Conservation (phyloP, 164 flowering plant species). For the Vitis rotundifolia region DNA sequence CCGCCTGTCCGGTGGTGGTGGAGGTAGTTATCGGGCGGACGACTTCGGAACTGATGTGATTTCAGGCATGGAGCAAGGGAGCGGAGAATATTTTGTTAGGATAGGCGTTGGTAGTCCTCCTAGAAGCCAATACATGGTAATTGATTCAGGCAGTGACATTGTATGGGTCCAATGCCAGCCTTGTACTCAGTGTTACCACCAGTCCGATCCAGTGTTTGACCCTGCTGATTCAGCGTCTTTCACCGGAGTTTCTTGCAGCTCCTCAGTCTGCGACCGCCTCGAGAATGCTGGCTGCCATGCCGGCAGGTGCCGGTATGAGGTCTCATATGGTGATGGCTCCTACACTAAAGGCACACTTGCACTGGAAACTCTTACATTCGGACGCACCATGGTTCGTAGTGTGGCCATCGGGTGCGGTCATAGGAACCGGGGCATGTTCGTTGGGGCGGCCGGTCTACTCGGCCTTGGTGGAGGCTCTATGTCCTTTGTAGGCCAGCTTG, state of each 20-base stretch:
- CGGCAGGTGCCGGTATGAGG: constrained; percentile 80
- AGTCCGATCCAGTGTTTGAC: constrained; percentile 84
- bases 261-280: constrained; percentile 47
- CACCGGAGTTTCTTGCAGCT: constrained; percentile 63
- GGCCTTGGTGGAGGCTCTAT: constrained; percentile 87
- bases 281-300: constrained; percentile 53
- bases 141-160: constrained; percentile 89
- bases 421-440: constrained; percentile 76
- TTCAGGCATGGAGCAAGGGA: constrained; percentile 92
- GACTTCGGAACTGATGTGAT: constrained; percentile 83
- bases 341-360: constrained; percentile 66
- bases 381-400: constrained; percentile 43
- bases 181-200: constrained; percentile 71
- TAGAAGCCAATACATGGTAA: constrained; percentile 70
- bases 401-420: constrained; percentile 97
- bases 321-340: constrained; percentile 67
- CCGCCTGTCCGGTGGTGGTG: constrained; percentile 29
- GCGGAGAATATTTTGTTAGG: constrained; percentile 86
- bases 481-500: constrained; percentile 83
- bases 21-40: constrained; percentile 23
- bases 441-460: constrained; percentile 85
- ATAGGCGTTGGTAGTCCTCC: constrained; percentile 93
- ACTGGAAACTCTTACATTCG: constrained; percentile 58
- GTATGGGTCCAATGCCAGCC: constrained; percentile 95
- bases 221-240: constrained; percentile 71